Evolutionary conservation across 1,284 basidiomycete species (phyloP).

Genomic region (Naganishia sp.): DNA sequence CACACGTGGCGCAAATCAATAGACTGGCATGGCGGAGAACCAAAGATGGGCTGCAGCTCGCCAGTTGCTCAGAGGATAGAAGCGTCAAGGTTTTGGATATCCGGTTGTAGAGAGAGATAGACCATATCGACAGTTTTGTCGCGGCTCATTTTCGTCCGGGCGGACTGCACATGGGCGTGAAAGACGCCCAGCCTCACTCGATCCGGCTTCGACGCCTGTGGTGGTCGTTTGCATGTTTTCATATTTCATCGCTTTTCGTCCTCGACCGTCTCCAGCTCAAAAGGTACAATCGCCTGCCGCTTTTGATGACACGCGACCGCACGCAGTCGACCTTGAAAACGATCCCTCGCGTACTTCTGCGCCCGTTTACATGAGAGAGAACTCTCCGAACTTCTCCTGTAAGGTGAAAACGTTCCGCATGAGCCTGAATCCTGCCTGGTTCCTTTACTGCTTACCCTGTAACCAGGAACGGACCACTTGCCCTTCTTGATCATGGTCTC

Average conservation of each 20-base stretch:
- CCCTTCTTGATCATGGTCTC: conserved; percentile 99
- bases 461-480: conserved; percentile 95
- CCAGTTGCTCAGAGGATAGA: conserved; percentile 55
- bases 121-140: neutral
- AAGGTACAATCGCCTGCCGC: neutral
- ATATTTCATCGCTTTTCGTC: conserved; percentile 12
- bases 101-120: conserved; percentile 6
- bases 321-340: neutral
- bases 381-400: conserved; percentile 92
- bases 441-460: conserved; percentile 53
- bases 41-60: conserved; percentile 41
- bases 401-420: conserved; percentile 57
- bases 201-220: neutral
- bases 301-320: neutral
- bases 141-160: neutral
- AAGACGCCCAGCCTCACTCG: too few relatives aligned
- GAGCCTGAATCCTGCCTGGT: neutral
- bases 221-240: conserved; percentile 21
- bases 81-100: conserved; percentile 47
- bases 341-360: neutral
- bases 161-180: too few relatives aligned
- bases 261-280: neutral
- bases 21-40: conserved; percentile 47
- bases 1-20: conserved; percentile 51
- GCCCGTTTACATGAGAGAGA: conserved; percentile 73